Conservation (phyloP, 2,329 filamentous ascomycete species). For the Diaporthe sp. region DNA sequence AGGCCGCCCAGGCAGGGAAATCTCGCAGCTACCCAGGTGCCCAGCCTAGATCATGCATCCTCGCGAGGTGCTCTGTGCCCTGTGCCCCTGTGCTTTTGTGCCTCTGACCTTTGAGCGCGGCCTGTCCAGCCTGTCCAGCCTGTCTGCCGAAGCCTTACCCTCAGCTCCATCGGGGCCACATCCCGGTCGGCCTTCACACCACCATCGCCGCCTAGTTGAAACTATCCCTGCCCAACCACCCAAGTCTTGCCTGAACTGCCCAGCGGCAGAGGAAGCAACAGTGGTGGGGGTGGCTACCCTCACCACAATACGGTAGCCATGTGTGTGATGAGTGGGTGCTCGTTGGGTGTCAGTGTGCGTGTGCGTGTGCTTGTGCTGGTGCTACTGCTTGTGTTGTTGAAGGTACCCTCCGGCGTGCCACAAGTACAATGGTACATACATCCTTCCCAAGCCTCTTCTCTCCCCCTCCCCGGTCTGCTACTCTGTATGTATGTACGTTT, state of each 20-base stretch:
- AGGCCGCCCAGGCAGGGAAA: constrained; percentile 6
- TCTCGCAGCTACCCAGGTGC: constrained; percentile 6
- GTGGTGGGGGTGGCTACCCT: constrained; percentile 23
- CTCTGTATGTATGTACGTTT: not conserved
- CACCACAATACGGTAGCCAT: not conserved
- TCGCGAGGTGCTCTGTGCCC: not conserved
- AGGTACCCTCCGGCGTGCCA: constrained; percentile 12
- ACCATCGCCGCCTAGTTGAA: constrained; percentile 14
- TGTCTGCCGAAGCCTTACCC: constrained; percentile 18
- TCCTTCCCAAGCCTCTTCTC: not conserved
- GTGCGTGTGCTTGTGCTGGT: not conserved
- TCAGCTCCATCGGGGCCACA: constrained; percentile 27
- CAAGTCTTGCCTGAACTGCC: constrained; percentile 11
- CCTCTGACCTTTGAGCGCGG: not conserved
- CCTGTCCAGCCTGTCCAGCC: not conserved
- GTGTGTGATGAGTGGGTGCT: not conserved
- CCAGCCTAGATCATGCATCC: constrained; percentile 1
- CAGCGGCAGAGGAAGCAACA: constrained; percentile 14
- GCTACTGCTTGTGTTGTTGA: not conserved
- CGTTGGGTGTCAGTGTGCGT: constrained; percentile 3
- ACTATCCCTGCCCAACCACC: constrained; percentile 28
- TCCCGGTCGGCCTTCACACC: constrained; percentile 27
- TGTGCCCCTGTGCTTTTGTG: constrained; percentile 8
- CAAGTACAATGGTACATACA: constrained; percentile 6
- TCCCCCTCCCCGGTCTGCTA: not conserved